Evolutionary conservation across 2,329 filamentous ascomycete species (phyloP), one percentile per base, ranked within the genome.

Genomic region (Aureobasidium mangrovei): DNA sequence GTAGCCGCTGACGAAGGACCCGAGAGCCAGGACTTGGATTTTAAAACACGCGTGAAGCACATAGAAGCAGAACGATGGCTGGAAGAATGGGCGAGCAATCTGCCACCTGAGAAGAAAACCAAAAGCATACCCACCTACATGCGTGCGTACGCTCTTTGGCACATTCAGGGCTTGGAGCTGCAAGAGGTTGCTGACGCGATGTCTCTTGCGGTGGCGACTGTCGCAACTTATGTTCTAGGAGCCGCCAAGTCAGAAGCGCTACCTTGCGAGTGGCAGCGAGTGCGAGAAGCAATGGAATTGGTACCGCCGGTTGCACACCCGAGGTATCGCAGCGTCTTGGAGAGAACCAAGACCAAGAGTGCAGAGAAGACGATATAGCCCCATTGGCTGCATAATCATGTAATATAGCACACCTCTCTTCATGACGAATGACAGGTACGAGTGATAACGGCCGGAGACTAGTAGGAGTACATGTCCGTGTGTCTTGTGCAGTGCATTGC

Each of bases 111-210:
- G 28, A 29, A 7, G 26, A 53, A 36, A 7, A n/a, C 10, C 47
- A 52, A 42, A 26, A 28, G 8, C 12, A 35, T 33, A 18, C 38
- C 40, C 5, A 35, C 72, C 1, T 63, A 69, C 2, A 66, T 86
- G 1, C 75, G 80, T 10, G 74, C 81, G 1, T 88, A 86, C 61
- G 79, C 77, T 59, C 67, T 88, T 24, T 88, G 85, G 85, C 72
- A 82, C 53, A 75, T 81, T 55, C 65, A 74, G 6, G 69, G 72
- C 9, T 69, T 86, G 18, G 59, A 65, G 0, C 71, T 82, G 0
- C 62, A 68, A 0, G 67, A 71, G 1, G 70, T 86, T 12, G 81
- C 81, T 2, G 67, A 63, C 2, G 58, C 85, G 1, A 68, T 85
- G n/a, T 82, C 84, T 2, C 65, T 88, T 2, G 72, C 77, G 58